Base-by-base conservation (phyloP, 1,284 basidiomycete genomes). In the Microstroma glucosiphilum region DNA sequence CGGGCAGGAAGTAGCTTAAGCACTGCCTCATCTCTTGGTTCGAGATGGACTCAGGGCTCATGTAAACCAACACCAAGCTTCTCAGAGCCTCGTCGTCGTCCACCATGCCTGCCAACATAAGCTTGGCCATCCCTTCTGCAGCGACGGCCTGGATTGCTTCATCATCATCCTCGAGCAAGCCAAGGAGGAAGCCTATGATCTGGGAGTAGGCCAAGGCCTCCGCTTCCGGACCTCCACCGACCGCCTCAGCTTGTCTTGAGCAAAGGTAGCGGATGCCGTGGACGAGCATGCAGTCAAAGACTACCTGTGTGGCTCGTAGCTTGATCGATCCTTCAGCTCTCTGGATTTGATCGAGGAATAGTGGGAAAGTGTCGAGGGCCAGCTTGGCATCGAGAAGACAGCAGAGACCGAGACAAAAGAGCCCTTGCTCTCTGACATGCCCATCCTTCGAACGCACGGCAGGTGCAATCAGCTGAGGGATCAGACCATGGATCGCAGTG, bases 1-100 rank as follows among this genome's bases (percentile, higher is more conserved):
- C 88, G 0, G 92, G 92, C 81, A 98, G 88, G 83, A 97, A 97
- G 81, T 97, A 97, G 19, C 91, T 88, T 26, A 98, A 82, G 77
- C 92, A 96, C 80, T 97, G 94, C 60, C 92, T 84, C 37, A 97
- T 82, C 66, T 91, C 86, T 72, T 90, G 88, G 75, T 96, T 97
- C 46, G 87, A 85, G 13, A 83, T 83, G 0, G 92, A 96, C 63
- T 90, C 87, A 1, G 91, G 90, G 0, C 89, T 90, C 69, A 97
- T 86, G 80, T 94, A 98, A 23, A 88, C 84, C 37, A 92, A 80
- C 1, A 92, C 85, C 1, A 96, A 84, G 61, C 86, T 87, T 69
- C 86, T 85, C 25, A 97, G 81, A 1, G 94, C 75, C 57, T 75
- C 76, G 61, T 79, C 76, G 30, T 75, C 73, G 11, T 64, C 61